Base-by-base conservation (phyloP, 371 early-diverging fungal species). In the Circinella umbellata region DNA sequence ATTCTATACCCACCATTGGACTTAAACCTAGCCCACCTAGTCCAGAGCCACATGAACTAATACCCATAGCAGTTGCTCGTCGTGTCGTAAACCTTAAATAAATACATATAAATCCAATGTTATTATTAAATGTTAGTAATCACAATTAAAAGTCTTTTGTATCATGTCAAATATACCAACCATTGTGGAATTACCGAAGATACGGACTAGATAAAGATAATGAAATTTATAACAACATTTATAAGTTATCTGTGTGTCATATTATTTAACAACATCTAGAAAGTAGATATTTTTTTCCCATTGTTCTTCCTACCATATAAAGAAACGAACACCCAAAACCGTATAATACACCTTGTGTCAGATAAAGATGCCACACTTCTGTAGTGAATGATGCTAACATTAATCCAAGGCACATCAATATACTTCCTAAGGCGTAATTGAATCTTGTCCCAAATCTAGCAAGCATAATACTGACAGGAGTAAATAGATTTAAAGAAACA, bases 331-430 rank as follows among this genome's bases (percentile, higher is more conserved):
- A 63, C 0, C 82, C 82, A 48, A 74, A 49, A 46, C 89, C 89
- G 64, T 84, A 84, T 37, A 89, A 71, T 6, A 87, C 51, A 57
- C 87, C 78, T 39, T 86, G 86, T 15, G 85, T 80, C 14, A 89
- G 70, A 63, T 85, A 88, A 17, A 89, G 73, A 46, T 87, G 88
- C 89, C 89, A 89, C 3, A 82, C 70, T 62, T 80, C 70, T 9
- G 73, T 74, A 64, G 78, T 81, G 54, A 80, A 86, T 0, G 80
- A 82, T 39, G 86, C 78, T 1, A 85, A 71, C 38, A 85, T 74
- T 15, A 88, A 70, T 36, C 87, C 84, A 9, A 84, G 73, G 4
- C 80, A 74, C 80, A 86, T 74, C 39, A 87, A 53, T 48, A 85
- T 63, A 35, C 75, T 78, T 0, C 89, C 89, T n/a, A 80, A 48